Conservation (phyloP, 768 basidiomycete genomes). For the Calvatia gigantea region DNA sequence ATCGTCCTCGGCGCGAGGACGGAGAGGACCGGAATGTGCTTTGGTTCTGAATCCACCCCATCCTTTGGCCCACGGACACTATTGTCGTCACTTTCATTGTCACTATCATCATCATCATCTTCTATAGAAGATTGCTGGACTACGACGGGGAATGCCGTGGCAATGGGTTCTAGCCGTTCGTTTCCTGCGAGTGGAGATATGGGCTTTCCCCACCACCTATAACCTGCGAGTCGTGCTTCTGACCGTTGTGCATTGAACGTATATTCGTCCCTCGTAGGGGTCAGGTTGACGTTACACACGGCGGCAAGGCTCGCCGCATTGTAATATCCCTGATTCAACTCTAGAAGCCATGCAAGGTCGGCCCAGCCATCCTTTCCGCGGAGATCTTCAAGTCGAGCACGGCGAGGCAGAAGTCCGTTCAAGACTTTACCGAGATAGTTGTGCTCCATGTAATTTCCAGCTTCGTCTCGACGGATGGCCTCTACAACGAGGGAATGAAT, state of each 20-base stretch:
- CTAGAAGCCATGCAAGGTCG: background rate
- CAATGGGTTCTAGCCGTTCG: background rate
- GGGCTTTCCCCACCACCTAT: background rate
- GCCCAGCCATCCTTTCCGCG: background rate
- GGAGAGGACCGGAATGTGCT: background rate
- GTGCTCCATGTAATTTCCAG: background rate
- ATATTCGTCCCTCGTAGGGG: background rate
- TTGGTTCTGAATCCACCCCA: background rate
- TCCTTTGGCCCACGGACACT: background rate
- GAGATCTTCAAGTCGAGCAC: background rate
- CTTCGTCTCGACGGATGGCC: background rate
- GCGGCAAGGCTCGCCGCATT: background rate
- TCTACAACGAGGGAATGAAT: background rate
- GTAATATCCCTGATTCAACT: background rate
- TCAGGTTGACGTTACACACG: background rate
- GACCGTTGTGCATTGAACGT: no score
- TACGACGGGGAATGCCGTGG: background rate
- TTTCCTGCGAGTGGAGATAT: background rate
- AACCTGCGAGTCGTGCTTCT: background rate
- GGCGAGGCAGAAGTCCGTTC: background rate
- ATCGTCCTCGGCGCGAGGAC: background rate
- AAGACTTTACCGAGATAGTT: background rate
- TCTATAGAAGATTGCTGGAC: background rate
- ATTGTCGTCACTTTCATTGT: no score
- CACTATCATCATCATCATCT: no score